Evolutionary conservation across 345 rosid genomes (phyloP).

Genomic region (Populus nigra): DNA sequence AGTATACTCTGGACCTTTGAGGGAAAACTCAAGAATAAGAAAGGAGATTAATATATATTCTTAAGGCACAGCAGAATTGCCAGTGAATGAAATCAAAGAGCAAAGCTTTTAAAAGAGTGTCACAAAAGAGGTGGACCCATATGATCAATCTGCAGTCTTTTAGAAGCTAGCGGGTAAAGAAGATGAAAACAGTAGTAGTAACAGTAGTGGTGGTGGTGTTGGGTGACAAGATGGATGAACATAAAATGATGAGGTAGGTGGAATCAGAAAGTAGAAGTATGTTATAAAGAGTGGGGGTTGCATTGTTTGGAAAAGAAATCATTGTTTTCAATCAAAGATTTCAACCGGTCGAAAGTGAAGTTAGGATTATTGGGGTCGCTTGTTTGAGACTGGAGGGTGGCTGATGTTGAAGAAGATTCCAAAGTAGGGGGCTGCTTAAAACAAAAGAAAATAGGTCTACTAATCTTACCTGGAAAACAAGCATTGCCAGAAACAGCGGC

Average conservation of each 20-base stretch:
- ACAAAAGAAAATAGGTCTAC: constrained; percentile 30
- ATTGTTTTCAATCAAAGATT: constrained; percentile 46
- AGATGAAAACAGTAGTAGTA: not conserved
- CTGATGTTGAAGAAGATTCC: constrained; percentile 40
- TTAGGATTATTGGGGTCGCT: constrained; percentile 52
- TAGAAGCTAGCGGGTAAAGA: not conserved
- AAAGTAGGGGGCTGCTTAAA: constrained; percentile 19
- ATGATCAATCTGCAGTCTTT: not conserved
- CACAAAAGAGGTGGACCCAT: not conserved
- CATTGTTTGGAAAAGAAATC: constrained; percentile 53
- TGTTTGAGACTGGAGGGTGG: not conserved
- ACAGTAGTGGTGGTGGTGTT: no score
- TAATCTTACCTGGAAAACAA: constrained; percentile 10
- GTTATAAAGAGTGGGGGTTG: constrained; percentile 35
- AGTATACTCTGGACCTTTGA: not conserved
- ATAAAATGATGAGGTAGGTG: not conserved
- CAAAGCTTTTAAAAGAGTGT: not conserved
- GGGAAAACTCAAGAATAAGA: not conserved
- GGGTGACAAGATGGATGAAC: not conserved
- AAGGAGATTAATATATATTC: not conserved
- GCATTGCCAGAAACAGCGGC: not conserved
- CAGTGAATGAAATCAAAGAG: not conserved
- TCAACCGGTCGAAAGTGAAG: constrained; percentile 44
- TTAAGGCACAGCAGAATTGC: not conserved
- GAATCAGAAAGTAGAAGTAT: not conserved